A percentile compares a stretch with the other conserved stretches of the same genome.
Conservation (phyloP, 2,329 filamentous ascomycete genomes). For the Sclerotinia trifoliorum region DNA sequence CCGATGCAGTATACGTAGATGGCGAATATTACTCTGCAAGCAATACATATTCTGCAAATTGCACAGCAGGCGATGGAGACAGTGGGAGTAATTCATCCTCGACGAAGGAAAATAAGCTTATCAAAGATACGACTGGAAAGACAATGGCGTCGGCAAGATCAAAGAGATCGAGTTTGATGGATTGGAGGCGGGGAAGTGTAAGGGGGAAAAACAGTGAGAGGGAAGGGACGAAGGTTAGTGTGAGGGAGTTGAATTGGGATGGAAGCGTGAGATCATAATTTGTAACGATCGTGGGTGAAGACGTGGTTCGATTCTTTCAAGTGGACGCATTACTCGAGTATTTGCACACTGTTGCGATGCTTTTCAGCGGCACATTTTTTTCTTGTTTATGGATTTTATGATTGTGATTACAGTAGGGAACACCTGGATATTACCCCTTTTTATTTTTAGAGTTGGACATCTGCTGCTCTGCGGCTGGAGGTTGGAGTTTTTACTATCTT, state of each 20-base stretch:
- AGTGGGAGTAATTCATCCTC: conserved; percentile 18
- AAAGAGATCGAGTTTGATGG: conserved; percentile 22
- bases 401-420: conserved; percentile 11
- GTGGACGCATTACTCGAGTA: conserved; percentile 9
- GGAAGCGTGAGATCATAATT: conserved; percentile 21
- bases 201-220: conserved; percentile 8
- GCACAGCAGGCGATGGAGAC: conserved; percentile 21
- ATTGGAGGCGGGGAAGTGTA: conserved; percentile 20
- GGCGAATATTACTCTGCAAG: conserved; percentile 67
- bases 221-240: conserved; percentile 14
- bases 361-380: conserved; percentile 16
- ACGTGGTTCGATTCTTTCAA: conserved; percentile 2
- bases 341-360: conserved; percentile 13
- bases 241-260: conserved; percentile 21
- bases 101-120: conserved; percentile 3
- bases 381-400: conserved; percentile 21
- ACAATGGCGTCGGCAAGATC: conserved; percentile 16
- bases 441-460: neutral
- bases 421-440: neutral
- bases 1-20: conserved; percentile 88
- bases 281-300: neutral
- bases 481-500: conserved; percentile 10
- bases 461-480: neutral
- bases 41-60: conserved; percentile 15
- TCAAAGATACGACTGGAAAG: conserved; percentile 21